phyloP scores from a whole-genome alignment of 345 rosid genomes.

The Citrus sinensis region DNA sequence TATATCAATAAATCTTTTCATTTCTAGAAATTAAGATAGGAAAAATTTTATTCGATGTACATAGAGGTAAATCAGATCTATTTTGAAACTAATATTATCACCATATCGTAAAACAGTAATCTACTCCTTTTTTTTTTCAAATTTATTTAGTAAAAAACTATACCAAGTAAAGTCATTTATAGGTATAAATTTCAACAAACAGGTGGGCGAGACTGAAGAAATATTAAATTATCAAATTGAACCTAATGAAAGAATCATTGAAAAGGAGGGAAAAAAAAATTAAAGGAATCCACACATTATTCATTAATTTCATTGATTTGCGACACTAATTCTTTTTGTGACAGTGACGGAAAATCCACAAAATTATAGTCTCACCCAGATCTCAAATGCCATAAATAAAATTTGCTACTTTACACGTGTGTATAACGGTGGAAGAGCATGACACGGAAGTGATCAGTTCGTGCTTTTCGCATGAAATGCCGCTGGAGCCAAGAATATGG shows the following conservation, averaged over 20 bases:
- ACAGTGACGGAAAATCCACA: too few species aligned
- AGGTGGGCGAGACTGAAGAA: neutral
- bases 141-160: too few species aligned
- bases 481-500: too few species aligned
- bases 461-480: neutral
- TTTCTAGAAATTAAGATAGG: too few species aligned
- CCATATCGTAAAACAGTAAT: too few species aligned
- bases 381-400: neutral
- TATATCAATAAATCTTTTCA: too few species aligned
- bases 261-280: neutral
- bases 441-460: neutral
- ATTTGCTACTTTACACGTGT: neutral
- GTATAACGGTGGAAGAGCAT: neutral
- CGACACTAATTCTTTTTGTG: neutral
- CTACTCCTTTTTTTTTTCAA: too few species aligned
- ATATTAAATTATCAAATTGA: neutral
- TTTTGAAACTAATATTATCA: too few species aligned
- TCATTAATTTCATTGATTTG: neutral
- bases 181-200: neutral
- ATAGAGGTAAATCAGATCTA: too few species aligned
- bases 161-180: too few species aligned
- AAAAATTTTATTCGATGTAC: too few species aligned
- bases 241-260: neutral
- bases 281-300: neutral
- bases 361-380: neutral